Base-by-base conservation (phyloP, 2,329 filamentous ascomycete species). In the Alternaria sp. region DNA sequence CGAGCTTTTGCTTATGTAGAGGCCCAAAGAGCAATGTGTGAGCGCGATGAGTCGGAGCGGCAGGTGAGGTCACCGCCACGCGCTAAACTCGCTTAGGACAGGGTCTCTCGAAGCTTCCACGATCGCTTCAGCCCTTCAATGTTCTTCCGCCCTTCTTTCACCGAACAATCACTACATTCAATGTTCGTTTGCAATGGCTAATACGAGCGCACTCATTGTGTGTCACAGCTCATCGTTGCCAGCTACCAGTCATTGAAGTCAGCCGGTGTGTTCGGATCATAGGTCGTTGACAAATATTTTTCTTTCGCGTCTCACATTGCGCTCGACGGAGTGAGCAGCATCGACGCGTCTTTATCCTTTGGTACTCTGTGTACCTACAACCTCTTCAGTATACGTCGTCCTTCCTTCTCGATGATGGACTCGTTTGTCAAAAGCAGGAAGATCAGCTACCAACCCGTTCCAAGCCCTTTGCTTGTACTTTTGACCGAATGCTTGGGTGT, bases 381-480 rank as follows among this genome's bases (percentile, higher is more conserved):
- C 73, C 73, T 77, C 73, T 71, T 71, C 71, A 74, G 74, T 75
- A 73, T 74, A 74, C 72, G 72, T 75, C 73, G 73, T 74, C 70
- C 63, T 63, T 68, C 71, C 64, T 66, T 69, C 60, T 65, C 70
- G 60, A 74, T 76, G 71, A 69, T 64, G 71, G 66, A 69, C 73
- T 77, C 74, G 73, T 76, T 70, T 72, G 71, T 74, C 74, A 76
- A 67, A 66, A 70, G 73, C 56, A 75, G 72, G 71, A 54, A 75
- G 50, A 75, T 60, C 23, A 61, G 65, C 10, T 57, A 54, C 69
- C 64, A 47, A 60, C 50, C 51, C 60, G 54, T 55, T 64, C 52
- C 61, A 67, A 66, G 69, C 63, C 65, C 60, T 61, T 52, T 40
- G 60, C 65, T 69, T 71, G 67, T 62, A 70, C 59, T 71, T 70